Evolutionary conservation across 1,284 basidiomycete species (phyloP), one percentile per base, ranked within the genome.

Genomic region (Wolfiporia cocos): DNA sequence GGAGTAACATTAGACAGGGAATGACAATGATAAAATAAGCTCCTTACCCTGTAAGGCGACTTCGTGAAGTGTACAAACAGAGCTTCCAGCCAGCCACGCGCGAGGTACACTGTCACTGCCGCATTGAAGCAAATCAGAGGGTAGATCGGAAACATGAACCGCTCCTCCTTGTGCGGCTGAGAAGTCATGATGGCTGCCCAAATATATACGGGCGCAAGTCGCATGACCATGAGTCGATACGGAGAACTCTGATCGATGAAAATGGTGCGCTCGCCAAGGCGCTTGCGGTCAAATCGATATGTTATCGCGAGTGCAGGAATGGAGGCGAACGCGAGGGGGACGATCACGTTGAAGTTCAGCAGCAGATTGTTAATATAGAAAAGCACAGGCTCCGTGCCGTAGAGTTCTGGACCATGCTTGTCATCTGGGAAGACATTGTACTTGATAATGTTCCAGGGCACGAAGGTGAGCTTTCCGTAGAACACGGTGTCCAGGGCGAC

Each of bases 111-210:
- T 24, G 82, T 71, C 20, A 94, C 83, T 3, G 92, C 92, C 1
- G 92, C 95, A 62, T 98, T 98, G 67, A 99, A 90, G 61, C 90
- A 92, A 40, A 99, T 67, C 34, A 98, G 67, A 0, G 92, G 86
- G 64, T 97, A 99, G 1, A 81, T 85, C 1, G 96, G 95, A 65
- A 85, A 99, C 83, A 99, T 88, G 70, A 99, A 99, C 19, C 96
- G 75, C 62, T 99, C 96, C 64, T 99, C 96, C 68, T 99, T 99
- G 68, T 99, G 96, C 4, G 86, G 67, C 65, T 99, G 96, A 2
- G 71, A 49, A 6, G 78, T 82, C 49, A 99, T 68, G 49, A 96
- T 81, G 2, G 63, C 74, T 36, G 87, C 58, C 94, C 96, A 99
- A 21, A 97, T 53, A 66, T 99, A 98, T 54, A 95, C 76, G 1